Evolutionary conservation across 306 rosid species (phyloP), one percentile per base, ranked within the genome.

Genomic region (Trifolium subterraneum): DNA sequence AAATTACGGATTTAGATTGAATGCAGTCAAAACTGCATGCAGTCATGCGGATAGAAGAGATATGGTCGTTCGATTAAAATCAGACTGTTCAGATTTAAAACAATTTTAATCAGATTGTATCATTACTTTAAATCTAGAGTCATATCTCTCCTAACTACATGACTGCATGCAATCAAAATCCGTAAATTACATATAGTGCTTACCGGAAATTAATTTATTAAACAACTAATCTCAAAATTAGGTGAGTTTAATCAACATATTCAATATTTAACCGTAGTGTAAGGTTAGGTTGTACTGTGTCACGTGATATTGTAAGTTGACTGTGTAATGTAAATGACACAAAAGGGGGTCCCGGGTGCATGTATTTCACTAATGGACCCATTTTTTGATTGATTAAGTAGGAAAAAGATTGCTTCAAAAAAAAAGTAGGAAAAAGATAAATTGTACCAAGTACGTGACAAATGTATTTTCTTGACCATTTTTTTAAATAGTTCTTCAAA

Each of bases 361-460:
- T 47, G 67, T 16, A 67, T 56, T 66, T 64, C 39, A 70, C 63
- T 5, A 62, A 77, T 54, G 86, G 86, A 56, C 81, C 86, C 80
- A 13, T 47, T 41, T 64, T 68, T 50, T 70, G n/a, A 55, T 20
- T 20, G 62, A 68, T 19, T 67, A 61, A 72, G 35, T 8, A 29
- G 59, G 56, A 68, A 82, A 71, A 54, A 8, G 60, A 52, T 52
- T n/a, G n/a, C n/a, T n/a, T n/a, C n/a, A n/a, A n/a, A n/a, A n/a
- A n/a, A n/a, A n/a, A 61, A 72, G 35, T 8, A 29, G 59, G 56
- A 68, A 82, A 71, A 54, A 8, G 60, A 52, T 52, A 52, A 16
- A 19, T 16, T 18, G 5, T 1, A 19, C 1, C 60, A 8, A 51
- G 41, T 41, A 41, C 19, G 15, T 3, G 38, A 44, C 45, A 35